Conservation (phyloP, 352 stramenopile genomes). For the Pythium sp. region DNA sequence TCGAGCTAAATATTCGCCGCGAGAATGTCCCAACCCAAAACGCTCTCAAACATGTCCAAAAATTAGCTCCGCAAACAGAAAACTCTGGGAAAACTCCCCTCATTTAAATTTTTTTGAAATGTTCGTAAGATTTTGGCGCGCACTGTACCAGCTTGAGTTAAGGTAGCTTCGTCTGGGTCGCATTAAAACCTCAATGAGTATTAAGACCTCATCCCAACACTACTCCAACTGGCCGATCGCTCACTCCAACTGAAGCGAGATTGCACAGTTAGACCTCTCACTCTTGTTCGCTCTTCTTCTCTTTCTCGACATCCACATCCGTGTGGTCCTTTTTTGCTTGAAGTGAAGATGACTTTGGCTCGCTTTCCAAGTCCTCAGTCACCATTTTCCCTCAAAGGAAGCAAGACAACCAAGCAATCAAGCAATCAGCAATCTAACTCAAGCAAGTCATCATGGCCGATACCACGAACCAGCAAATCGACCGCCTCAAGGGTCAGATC, state of each 20-base stretch:
- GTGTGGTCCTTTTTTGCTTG: not conserved
- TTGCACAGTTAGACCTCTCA: not conserved
- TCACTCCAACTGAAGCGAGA: not conserved
- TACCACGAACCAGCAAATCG: not conserved
- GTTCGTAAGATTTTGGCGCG: too few relatives aligned
- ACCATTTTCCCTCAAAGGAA: not conserved
- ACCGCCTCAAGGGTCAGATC: not conserved
- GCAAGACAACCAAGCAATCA: not conserved
- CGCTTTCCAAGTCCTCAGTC: not conserved
- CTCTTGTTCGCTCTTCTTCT: not conserved
- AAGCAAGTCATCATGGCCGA: not conserved
- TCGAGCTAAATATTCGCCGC: too few relatives aligned
- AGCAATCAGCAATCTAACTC: not conserved
- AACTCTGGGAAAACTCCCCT: too few relatives aligned
- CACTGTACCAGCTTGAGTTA: too few relatives aligned
- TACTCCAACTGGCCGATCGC: too few relatives aligned
- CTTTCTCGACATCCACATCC: not conserved
- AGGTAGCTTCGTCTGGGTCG: too few relatives aligned
- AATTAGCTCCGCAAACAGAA: too few relatives aligned
- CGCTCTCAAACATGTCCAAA: too few relatives aligned
- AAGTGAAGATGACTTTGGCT: not conserved
- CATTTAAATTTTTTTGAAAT: too few relatives aligned
- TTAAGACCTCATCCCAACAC: too few relatives aligned
- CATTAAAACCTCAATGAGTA: too few relatives aligned
- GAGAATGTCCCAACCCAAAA: too few relatives aligned